Evolutionary conservation across 345 rosid species (phyloP).

Genomic region (Sapria himalayana): DNA sequence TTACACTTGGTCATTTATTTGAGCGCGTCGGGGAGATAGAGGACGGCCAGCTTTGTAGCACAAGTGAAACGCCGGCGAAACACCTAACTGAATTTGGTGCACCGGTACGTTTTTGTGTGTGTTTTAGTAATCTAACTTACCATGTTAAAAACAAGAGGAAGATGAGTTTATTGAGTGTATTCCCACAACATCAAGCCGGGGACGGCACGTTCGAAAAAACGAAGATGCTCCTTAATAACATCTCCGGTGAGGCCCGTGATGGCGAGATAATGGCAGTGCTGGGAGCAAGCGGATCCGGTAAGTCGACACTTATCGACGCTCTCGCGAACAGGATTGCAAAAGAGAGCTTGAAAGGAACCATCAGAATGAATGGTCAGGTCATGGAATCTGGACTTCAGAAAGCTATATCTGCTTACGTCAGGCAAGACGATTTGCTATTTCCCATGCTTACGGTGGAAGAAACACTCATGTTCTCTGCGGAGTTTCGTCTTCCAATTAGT

Average conservation of each 20-base stretch:
- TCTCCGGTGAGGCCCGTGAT: constrained; percentile 71
- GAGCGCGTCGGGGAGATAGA: constrained; percentile 51
- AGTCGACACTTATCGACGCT: constrained; percentile 68
- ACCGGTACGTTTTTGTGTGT: constrained; percentile 31
- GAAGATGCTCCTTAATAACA: constrained; percentile 52
- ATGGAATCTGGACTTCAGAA: constrained; percentile 58
- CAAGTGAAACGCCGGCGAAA: too few relatives aligned
- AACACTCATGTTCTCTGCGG: constrained; percentile 75
- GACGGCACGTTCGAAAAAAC: constrained; percentile 20
- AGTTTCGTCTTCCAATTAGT: constrained; percentile 63
- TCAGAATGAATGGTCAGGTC: constrained; percentile 46
- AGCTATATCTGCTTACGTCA: constrained; percentile 78
- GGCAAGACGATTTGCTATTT: constrained; percentile 75
- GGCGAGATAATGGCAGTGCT: constrained; percentile 85
- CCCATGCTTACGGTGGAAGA: constrained; percentile 91
- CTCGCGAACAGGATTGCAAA: constrained; percentile 70
- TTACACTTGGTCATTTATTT: constrained; percentile 56
- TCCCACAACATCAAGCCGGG: constrained; percentile 12
- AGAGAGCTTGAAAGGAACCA: constrained; percentile 50
- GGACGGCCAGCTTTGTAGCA: constrained; percentile 11
- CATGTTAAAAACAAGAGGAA: constrained; percentile 38
- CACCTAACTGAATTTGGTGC: constrained; percentile 4
- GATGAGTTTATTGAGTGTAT: constrained; percentile 17
- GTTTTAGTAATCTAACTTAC: constrained; percentile 62
- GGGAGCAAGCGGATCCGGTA: constrained; percentile 89